Evolutionary conservation across 345 rosid species (phyloP), one percentile per base, ranked within the genome.

Genomic region (Dovyalis caffra): DNA sequence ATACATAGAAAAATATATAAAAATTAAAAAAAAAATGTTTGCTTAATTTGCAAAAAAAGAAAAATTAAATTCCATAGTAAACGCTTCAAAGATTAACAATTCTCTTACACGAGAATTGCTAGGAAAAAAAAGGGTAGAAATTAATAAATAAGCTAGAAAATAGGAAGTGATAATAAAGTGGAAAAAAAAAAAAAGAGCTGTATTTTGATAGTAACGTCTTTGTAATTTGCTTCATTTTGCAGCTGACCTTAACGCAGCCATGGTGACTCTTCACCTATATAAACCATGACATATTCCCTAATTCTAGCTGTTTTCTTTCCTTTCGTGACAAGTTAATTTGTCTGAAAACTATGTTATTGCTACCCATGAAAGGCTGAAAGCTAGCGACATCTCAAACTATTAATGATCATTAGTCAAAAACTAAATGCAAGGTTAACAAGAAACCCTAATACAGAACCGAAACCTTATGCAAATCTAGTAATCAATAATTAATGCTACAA

Each of bases 321-420:
- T 83, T 83, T 45, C 45, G n/a, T 65, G 25, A 56, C 74, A 81
- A 83, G 85, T 61, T n/a, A n/a, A n/a, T n/a, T 78, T 74, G 71
- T 38, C 47, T 49, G 81, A 71, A 25, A 68, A 67, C 31, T 21
- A 65, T 35, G 61, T 63, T 14, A 8, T 32, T 12, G 12, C 34
- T 62, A 31, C 66, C 29, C 66, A 0, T 62, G 66, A 31, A 2
- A 62, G 61, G 61, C 4, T 23, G 61, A n/a, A 56, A 56, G 61
- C 26, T 56, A 9, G 61, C n/a, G 61, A 56, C 61, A 9, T 56
- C 61, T 56, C 61, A n/a, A 56, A 56, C 61, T 8, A 56, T 56
- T 56, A 56, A n/a, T 8, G 26, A 23, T 56, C 28, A 56, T 1
- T 56, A 0, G 4, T 56, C 61, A 62, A 15, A 29, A 29, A 62